A percentile compares a stretch with the other conserved stretches of the same genome.
These are phyloP conservation scores for Vitis rupestris DNA, from an alignment of 164 flowering plant genomes.

Conservation along the genomic window DNA sequence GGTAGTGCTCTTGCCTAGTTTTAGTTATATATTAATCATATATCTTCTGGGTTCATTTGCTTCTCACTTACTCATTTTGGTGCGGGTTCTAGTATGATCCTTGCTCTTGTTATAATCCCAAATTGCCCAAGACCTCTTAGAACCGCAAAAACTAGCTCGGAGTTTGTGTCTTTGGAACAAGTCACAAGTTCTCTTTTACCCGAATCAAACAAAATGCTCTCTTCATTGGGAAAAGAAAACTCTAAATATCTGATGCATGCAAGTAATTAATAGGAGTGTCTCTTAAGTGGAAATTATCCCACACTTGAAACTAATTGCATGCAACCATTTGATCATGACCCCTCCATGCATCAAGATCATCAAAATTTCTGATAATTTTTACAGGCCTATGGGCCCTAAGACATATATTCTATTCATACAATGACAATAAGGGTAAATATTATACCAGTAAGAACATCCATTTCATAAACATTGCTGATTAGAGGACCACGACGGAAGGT, in stretches of 20 bases:
- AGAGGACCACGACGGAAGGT: constrained; percentile 84
- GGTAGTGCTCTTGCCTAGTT: too few species aligned
- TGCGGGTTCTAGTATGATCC: constrained; percentile 62
- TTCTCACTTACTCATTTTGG: constrained; percentile 64
- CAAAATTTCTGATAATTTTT: too few species aligned
- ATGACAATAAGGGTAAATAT: background rate
- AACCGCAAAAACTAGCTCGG: constrained; percentile 70
- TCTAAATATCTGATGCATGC: background rate
- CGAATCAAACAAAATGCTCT: constrained; percentile 12
- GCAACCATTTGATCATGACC: too few species aligned
- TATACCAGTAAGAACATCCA: constrained; percentile 80
- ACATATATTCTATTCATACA: too few species aligned
- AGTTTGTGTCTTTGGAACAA: constrained; percentile 54
- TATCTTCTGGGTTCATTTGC: too few species aligned
- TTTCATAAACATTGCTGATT: constrained; percentile 71
- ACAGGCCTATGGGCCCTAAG: too few species aligned
- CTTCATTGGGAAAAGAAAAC: background rate
- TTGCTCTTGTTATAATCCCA: constrained; percentile 87
- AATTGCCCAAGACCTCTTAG: constrained; percentile 95
- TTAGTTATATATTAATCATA: too few species aligned
- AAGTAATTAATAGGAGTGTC: too few species aligned
- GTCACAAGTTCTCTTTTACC: constrained; percentile 75
- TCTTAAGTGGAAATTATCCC: too few species aligned
- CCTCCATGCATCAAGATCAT: too few species aligned
- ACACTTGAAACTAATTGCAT: too few species aligned